Conservation (phyloP, 169 alveolate genomes). For the Eimeria necatrix region DNA sequence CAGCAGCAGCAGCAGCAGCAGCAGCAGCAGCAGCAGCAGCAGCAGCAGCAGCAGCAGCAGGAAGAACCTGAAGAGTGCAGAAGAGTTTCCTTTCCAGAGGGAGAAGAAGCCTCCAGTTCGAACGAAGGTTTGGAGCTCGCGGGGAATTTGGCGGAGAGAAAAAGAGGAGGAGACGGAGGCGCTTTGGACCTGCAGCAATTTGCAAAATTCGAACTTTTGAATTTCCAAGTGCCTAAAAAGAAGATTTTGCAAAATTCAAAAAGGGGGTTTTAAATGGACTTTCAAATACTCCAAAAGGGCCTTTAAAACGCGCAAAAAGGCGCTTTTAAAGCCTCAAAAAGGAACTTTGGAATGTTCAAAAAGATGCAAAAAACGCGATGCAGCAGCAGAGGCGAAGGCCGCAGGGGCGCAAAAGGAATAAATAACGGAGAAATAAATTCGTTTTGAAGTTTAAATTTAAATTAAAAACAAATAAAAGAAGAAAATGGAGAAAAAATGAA, state of each 20-base stretch:
- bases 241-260: too few species aligned
- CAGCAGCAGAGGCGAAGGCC: too few species aligned
- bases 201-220: too few species aligned
- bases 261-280: too few species aligned
- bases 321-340: neutral
- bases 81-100: slow-evolving; percentile 16
- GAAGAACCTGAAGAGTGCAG: slow-evolving; percentile 84
- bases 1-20: neutral
- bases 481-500: too few species aligned
- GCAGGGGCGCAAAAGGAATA: too few species aligned
- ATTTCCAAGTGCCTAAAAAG: too few species aligned
- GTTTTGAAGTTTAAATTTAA: too few species aligned
- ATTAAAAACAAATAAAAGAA: too few species aligned
- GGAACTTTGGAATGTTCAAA: neutral
- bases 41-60: slow-evolving; percentile 8
- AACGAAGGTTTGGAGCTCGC: neutral
- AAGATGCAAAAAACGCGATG: neutral
- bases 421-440: too few species aligned
- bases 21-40: neutral
- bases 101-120: neutral
- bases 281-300: too few species aligned
- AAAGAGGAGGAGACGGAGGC: neutral
- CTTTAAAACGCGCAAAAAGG: too few species aligned
- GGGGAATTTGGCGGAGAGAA: neutral
- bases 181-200: slow-evolving; percentile 24